These are phyloP conservation scores for Xylaria venustula DNA, from an alignment of 495 filamentous ascomycete species.

Conservation along the genomic window DNA sequence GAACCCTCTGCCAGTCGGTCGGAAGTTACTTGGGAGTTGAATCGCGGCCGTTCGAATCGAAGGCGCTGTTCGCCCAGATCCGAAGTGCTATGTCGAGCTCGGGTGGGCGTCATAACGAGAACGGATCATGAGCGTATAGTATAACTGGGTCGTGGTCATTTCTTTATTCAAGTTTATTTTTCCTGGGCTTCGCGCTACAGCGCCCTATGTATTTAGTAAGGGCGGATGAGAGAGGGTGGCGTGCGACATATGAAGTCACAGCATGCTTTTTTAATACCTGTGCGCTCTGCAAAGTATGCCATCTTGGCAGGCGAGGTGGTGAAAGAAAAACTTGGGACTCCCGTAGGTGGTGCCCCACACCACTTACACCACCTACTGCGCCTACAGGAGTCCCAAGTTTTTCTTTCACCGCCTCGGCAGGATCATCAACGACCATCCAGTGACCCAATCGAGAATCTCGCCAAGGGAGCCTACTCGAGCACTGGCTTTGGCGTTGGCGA, in stretches of 20 bases:
- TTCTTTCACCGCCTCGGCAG: too few relatives aligned
- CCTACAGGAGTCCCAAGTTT: too few relatives aligned
- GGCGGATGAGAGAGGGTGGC: background rate
- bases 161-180: conserved; percentile 8
- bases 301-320: too few relatives aligned
- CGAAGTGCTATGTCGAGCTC: conserved; percentile 17
- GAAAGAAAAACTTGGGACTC: too few relatives aligned
- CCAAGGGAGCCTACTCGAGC: too few relatives aligned
- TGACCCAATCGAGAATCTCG: too few relatives aligned
- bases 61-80: conserved; percentile 15
- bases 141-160: background rate
- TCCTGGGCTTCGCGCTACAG: conserved; percentile 9
- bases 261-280: background rate
- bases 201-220: conserved; percentile 14
- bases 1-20: conserved; percentile 46
- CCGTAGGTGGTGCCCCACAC: too few relatives aligned
- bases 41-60: conserved; percentile 35
- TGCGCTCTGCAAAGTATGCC: background rate
- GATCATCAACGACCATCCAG: background rate
- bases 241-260: conserved; percentile 22
- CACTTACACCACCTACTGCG: too few relatives aligned
- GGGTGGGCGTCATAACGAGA: conserved; percentile 23
- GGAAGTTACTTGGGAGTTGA: conserved; percentile 44
- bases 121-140: conserved; percentile 4
- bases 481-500: too few relatives aligned